Base-by-base conservation (phyloP, 495 filamentous ascomycete species). In the Xylaria scruposa region DNA sequence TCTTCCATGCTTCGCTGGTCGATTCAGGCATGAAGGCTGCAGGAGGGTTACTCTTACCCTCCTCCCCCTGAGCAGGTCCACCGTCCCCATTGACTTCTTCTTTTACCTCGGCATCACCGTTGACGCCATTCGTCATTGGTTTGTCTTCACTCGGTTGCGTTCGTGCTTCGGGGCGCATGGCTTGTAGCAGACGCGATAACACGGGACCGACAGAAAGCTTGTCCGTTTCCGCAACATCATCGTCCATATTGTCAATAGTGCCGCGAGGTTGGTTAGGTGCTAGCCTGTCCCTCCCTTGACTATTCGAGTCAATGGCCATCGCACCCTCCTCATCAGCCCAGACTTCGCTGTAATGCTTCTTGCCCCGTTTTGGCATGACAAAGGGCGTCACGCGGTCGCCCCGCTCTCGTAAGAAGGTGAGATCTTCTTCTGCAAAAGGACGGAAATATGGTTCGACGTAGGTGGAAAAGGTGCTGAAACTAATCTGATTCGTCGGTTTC, bases 241-340 rank as follows among this genome's bases (percentile, higher is more conserved):
- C 97, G 42, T 91, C 91, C 83, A 99, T 87, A 60, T 91, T 85
- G 44, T 97, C 96, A 42, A 96, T 92, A 68, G 79, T 93, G 40
- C 96, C 96, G 13, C 93, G 90, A 7, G 94, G 84, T 78, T 96
- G 90, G 78, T 97, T 98, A 2, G 93, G 83, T 19, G 91, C 88
- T 1, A 93, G 82, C 70, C 89, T 90, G 64, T 92, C 90, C 49
- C 85, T 83, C 15, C 86, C 85, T 4, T 86, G 83, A 24, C 84
- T 83, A 4, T 84, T 80, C 12, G 85, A 86, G 72, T 95, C 93
- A 24, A 91, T 80, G 17, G 89, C 88, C 84, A 93, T 90, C 9
- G 87, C 80, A 3, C 93, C 93, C 74, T 99, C 96, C 75, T 99
- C 96, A 73, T 97, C 94, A 1, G 93, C 90, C 97, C 97, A 99